A percentile compares a stretch with the other conserved stretches of the same genome.
Conservation (phyloP, 805 yeast species). For the Pichia exigua region DNA sequence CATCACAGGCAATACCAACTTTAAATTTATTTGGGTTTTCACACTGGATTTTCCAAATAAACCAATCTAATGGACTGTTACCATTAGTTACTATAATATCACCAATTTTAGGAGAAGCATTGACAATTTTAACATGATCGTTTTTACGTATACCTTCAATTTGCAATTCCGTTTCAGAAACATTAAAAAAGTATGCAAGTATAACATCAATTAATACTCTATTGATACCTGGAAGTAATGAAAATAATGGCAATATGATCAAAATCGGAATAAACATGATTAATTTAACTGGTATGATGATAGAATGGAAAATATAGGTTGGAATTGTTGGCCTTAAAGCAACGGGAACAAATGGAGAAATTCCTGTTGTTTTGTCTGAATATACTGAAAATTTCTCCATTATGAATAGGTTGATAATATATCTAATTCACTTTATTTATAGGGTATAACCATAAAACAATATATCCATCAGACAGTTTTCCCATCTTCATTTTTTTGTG, state of each 20-base stretch:
- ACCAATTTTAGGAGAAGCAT: slow-evolving; percentile 32
- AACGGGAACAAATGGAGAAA: slow-evolving; percentile 74
- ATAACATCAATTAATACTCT: slow-evolving; percentile 14
- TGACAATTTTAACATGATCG: slow-evolving; percentile 27
- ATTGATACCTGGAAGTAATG: slow-evolving; percentile 11
- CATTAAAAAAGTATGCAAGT: slow-evolving; percentile 29
- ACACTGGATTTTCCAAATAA: slow-evolving; percentile 23
- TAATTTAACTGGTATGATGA: slow-evolving; percentile 8
- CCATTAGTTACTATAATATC: slow-evolving; percentile 53
- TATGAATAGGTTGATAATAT: background rate
- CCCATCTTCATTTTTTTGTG: background rate
- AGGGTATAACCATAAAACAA: background rate
- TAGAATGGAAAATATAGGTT: slow-evolving; percentile 2
- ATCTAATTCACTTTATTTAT: background rate
- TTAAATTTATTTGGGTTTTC: slow-evolving; percentile 10
- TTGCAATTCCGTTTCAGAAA: slow-evolving; percentile 23
- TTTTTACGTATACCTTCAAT: slow-evolving; percentile 46
- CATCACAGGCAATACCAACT: slow-evolving; percentile 14
- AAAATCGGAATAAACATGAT: slow-evolving; percentile 19
- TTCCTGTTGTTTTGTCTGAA: slow-evolving; percentile 91
- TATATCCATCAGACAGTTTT: too few species aligned
- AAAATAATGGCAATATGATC: slow-evolving; percentile 14
- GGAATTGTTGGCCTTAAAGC: slow-evolving; percentile 17
- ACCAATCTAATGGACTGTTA: slow-evolving; percentile 51
- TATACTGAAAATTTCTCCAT: slow-evolving; percentile 83